phyloP scores from a whole-genome alignment of 75 land plant genomes.

The Sequoia sempervirens region DNA sequence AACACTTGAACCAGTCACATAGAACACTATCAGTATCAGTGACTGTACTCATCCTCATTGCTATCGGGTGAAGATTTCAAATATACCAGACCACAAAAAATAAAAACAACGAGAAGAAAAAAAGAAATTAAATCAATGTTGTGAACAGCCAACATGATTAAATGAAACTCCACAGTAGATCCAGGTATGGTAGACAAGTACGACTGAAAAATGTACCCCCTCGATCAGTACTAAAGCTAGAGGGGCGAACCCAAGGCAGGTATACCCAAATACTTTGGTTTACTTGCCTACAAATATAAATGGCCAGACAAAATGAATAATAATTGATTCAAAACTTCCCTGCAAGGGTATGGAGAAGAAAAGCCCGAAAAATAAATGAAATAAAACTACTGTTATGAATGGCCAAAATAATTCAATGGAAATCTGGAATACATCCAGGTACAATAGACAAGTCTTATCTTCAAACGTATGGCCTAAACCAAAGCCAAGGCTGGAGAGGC shows the following conservation, averaged over 20 bases:
- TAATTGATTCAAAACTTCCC: conserved; percentile 19
- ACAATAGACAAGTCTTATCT: neutral
- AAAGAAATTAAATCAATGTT: neutral
- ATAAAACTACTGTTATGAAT: neutral
- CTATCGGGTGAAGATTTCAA: neutral
- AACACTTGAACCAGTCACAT: neutral
- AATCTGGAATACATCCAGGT: neutral
- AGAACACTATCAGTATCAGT: neutral
- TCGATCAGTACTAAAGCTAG: neutral
- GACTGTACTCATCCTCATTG: neutral
- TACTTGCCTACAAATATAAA: neutral
- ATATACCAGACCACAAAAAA: neutral
- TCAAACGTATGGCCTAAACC: neutral
- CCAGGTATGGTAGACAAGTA: neutral
- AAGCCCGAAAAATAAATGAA: conserved; percentile 8
- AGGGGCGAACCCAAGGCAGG: neutral
- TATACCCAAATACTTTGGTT: neutral
- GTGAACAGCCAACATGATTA: neutral
- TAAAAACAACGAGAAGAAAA: neutral
- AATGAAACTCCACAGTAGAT: neutral
- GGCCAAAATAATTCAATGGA: neutral
- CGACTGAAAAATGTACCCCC: no score
- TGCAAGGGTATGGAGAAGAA: conserved; percentile 62
- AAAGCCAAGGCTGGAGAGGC: neutral
- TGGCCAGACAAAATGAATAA: neutral